Evolutionary conservation across 2,329 filamentous ascomycete species (phyloP).

Genomic region (Pestalotiopsis sp.): DNA sequence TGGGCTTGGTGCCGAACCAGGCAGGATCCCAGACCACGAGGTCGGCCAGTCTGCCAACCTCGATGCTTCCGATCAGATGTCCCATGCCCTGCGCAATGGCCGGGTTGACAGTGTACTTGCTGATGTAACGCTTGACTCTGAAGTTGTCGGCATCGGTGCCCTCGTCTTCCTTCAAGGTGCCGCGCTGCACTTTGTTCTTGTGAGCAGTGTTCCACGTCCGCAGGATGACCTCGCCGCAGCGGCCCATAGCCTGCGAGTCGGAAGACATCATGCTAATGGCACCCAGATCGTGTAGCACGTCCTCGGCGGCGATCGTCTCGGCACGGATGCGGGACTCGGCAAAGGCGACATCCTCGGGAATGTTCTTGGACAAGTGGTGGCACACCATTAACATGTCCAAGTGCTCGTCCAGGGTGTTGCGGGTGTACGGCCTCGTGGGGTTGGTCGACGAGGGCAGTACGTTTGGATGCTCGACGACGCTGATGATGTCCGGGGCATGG

Average conservation of each 20-base stretch:
- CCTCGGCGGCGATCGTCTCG: constrained; percentile 95
- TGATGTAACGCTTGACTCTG: constrained; percentile 87
- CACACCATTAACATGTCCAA: constrained; percentile 99
- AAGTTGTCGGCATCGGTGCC: constrained; percentile 85
- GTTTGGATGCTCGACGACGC: constrained; percentile 84
- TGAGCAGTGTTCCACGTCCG: constrained; percentile 97
- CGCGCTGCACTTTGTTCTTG: constrained; percentile 91
- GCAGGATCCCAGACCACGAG: constrained; percentile 84
- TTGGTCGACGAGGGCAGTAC: constrained; percentile 91
- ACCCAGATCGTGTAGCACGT: constrained; percentile 91
- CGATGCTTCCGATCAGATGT: constrained; percentile 83
- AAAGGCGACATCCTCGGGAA: constrained; percentile 94
- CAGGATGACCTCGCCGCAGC: constrained; percentile 89
- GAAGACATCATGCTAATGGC: constrained; percentile 98
- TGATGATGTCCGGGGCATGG: constrained; percentile 95
- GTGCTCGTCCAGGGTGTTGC: constrained; percentile 93
- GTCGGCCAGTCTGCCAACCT: constrained; percentile 89
- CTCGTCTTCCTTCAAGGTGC: constrained; percentile 74
- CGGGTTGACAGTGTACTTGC: constrained; percentile 96
- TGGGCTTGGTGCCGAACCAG: constrained; percentile 87
- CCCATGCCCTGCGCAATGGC: constrained; percentile 88
- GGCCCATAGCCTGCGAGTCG: constrained; percentile 95
- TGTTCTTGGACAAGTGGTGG: constrained; percentile 89
- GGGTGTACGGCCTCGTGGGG: constrained; percentile 86
- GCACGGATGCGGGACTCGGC: constrained; percentile 92